Conservation (phyloP, 306 rosid species). For the Carpinus viminea region DNA sequence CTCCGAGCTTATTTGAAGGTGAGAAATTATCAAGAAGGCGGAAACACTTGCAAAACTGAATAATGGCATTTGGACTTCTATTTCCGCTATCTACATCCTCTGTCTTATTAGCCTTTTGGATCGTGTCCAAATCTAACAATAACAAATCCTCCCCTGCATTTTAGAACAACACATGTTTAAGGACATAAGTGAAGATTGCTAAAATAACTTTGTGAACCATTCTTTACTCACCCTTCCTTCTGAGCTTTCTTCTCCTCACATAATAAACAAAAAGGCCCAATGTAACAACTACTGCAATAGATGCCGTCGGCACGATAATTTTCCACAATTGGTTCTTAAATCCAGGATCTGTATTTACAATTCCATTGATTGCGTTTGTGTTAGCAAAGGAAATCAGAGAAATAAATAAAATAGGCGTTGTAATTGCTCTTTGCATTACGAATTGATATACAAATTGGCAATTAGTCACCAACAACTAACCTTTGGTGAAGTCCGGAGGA, state of each 20-base stretch:
- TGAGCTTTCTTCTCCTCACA: conserved; percentile 7
- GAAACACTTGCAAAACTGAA: conserved; percentile 43
- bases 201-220: no score
- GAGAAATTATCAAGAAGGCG: conserved; percentile 30
- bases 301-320: not conserved
- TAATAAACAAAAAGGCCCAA: not conserved
- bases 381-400: conserved; percentile 3
- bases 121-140: conserved; percentile 27
- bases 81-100: conserved; percentile 7
- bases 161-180: not conserved
- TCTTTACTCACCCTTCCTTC: conserved; percentile 20
- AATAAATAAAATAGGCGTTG: not conserved
- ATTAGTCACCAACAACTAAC: no score
- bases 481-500: no score
- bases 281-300: not conserved
- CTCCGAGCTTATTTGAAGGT: conserved; percentile 37
- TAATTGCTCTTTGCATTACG: no score
- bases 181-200: not conserved
- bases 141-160: conserved; percentile 35
- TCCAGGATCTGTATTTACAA: no score
- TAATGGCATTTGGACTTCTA: conserved; percentile 36
- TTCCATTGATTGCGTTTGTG: no score
- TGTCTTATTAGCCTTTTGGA: conserved; percentile 1
- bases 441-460: no score
- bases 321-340: not conserved